These are phyloP conservation scores for Closterium sp. DNA, from an alignment of 139 green algal species.

Conservation along the genomic window DNA sequence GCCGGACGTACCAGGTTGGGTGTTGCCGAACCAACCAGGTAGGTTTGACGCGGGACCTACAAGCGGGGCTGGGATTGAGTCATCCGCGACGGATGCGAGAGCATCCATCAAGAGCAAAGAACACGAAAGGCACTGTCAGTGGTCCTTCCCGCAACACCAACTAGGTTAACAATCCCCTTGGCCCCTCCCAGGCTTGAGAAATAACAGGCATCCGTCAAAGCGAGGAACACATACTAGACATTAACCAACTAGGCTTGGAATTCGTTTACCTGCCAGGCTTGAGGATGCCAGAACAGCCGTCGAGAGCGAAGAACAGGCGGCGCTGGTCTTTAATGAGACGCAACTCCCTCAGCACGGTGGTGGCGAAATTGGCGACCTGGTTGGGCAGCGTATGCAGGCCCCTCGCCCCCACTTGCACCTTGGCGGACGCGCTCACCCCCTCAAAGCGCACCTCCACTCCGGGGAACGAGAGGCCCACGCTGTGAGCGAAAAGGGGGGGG, in stretches of 20 bases:
- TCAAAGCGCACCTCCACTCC: conserved; percentile 55
- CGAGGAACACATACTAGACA: background rate
- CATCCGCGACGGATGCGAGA: no score
- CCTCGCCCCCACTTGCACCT: conserved; percentile 46
- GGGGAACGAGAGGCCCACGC: conserved; percentile 51
- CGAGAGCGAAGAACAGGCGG: conserved; percentile 1
- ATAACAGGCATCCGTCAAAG: no score
- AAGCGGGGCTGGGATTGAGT: no score
- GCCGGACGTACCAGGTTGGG: no score
- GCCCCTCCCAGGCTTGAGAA: no score
- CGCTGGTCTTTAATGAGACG: background rate
- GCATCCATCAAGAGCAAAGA: no score
- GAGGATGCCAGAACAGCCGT: background rate
- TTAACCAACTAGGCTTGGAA: no score
- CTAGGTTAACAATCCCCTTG: background rate
- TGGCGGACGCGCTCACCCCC: conserved; percentile 37
- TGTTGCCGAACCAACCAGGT: no score
- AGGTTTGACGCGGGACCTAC: no score
- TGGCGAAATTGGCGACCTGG: conserved; percentile 49
- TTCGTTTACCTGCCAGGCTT: background rate
- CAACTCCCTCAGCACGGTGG: background rate
- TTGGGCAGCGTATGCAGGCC: conserved; percentile 55
- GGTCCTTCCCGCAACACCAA: no score
- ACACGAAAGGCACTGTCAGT: no score
- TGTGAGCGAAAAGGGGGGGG: background rate